phyloP scores from a whole-genome alignment of 1,139 yeast species.

The Pichia sp. region DNA sequence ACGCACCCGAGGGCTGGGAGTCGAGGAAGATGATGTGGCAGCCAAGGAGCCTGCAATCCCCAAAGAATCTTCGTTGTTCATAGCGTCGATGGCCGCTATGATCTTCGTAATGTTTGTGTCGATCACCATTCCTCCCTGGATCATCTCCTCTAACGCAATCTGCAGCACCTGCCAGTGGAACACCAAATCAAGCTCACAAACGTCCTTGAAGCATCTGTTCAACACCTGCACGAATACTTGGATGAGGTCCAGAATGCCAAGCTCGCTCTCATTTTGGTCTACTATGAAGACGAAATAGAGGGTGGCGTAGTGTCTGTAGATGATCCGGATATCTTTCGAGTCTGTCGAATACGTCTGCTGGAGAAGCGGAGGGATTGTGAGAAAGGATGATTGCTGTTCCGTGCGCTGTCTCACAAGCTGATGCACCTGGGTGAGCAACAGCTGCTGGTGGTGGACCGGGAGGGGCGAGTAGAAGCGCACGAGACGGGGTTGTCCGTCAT shows the following conservation, averaged over 20 bases:
- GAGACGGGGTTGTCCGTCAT: constrained; percentile 75
- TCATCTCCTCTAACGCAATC: constrained; percentile 85
- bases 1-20: constrained; percentile 4
- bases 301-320: constrained; percentile 92
- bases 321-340: constrained; percentile 77
- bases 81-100: constrained; percentile 73
- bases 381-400: constrained; percentile 72
- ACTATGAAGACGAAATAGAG: constrained; percentile 91
- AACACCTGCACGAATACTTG: constrained; percentile 96
- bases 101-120: constrained; percentile 83
- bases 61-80: constrained; percentile 45
- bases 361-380: constrained; percentile 73
- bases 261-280: constrained; percentile 91
- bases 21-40: constrained; percentile 3
- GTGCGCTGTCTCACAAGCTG: constrained; percentile 65
- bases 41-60: constrained; percentile 9
- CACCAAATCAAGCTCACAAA: constrained; percentile 90
- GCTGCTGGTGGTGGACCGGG: constrained; percentile 69
- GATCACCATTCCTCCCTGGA: constrained; percentile 98
- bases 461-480: constrained; percentile 92
- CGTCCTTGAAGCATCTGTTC: constrained; percentile 89
- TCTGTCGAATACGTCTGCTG: constrained; percentile 40
- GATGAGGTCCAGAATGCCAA: constrained; percentile 88
- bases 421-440: constrained; percentile 70
- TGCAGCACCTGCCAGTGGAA: constrained; percentile 97